Conservation (phyloP, 2,329 filamentous ascomycete genomes). For the Hypoxylon sp. region DNA sequence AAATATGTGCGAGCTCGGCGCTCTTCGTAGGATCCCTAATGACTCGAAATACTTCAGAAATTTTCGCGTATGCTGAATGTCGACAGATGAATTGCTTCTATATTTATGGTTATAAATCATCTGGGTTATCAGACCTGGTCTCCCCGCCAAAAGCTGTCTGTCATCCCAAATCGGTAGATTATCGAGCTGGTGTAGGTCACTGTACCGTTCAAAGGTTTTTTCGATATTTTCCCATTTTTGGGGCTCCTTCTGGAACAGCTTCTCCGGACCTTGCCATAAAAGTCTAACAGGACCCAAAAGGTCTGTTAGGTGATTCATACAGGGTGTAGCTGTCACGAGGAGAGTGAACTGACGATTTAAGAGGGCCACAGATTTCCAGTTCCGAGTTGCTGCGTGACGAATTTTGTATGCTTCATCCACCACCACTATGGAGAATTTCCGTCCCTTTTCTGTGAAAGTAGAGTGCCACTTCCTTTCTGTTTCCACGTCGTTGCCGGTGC, state of each 20-base stretch:
- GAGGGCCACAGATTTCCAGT: conserved; percentile 48
- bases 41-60: conserved; percentile 50
- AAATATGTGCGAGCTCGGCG: conserved; percentile 48
- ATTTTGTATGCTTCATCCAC: conserved; percentile 54
- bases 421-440: conserved; percentile 51
- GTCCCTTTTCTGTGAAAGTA: conserved; percentile 36
- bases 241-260: conserved; percentile 30
- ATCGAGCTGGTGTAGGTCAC: conserved; percentile 39
- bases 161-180: conserved; percentile 23
- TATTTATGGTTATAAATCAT: conserved; percentile 40
- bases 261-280: conserved; percentile 46
- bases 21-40: conserved; percentile 51
- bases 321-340: conserved; percentile 52
- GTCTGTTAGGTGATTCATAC: conserved; percentile 49
- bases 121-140: conserved; percentile 42
- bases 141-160: conserved; percentile 44
- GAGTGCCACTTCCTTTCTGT: conserved; percentile 35
- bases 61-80: conserved; percentile 44
- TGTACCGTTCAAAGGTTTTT: not conserved
- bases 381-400: conserved; percentile 45
- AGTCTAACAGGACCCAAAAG: conserved; percentile 47
- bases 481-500: not conserved
- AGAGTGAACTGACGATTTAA: conserved; percentile 50
- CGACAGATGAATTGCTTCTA: not conserved
- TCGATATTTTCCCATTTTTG: conserved; percentile 21